A percentile compares a stretch with the other conserved stretches of the same genome.
phyloP scores from a whole-genome alignment of 805 yeast species.

The Yarrowia sp. region DNA sequence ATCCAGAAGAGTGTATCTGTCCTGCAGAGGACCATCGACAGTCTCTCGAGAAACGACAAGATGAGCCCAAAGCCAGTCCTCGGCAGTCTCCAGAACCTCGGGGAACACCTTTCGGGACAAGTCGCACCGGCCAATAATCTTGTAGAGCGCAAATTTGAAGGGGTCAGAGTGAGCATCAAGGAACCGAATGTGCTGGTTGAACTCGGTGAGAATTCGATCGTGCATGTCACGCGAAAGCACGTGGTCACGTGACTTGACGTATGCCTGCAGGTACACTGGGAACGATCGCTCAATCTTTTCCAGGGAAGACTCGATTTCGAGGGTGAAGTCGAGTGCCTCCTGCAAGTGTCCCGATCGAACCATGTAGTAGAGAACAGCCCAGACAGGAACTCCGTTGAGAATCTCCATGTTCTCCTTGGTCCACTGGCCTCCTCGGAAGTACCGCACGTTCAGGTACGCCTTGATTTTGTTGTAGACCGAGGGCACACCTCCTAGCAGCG shows the following conservation, averaged over 20 bases:
- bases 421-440: conserved; percentile 57
- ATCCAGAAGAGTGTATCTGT: conserved; percentile 73
- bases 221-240: conserved; percentile 70
- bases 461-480: conserved; percentile 74
- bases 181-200: conserved; percentile 79
- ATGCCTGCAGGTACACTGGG: conserved; percentile 78
- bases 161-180: conserved; percentile 78
- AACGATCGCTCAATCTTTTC: conserved; percentile 86
- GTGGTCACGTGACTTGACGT: conserved; percentile 61
- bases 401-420: conserved; percentile 62
- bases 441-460: conserved; percentile 62
- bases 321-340: conserved; percentile 77
- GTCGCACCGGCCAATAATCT: conserved; percentile 90
- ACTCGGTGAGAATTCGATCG: conserved; percentile 77
- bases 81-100: conserved; percentile 79
- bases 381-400: conserved; percentile 86
- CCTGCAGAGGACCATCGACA: conserved; percentile 60
- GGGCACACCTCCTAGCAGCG: conserved; percentile 69
- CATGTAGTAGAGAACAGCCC: conserved; percentile 89
- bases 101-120: conserved; percentile 67
- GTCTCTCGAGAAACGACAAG: conserved; percentile 73
- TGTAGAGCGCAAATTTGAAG: conserved; percentile 86
- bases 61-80: conserved; percentile 98
- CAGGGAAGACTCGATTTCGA: conserved; percentile 70
- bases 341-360: conserved; percentile 80